A percentile compares a stretch with the other conserved stretches of the same genome.
Conservation (phyloP, 495 filamentous ascomycete genomes). For the Aspergillus campestris region DNA sequence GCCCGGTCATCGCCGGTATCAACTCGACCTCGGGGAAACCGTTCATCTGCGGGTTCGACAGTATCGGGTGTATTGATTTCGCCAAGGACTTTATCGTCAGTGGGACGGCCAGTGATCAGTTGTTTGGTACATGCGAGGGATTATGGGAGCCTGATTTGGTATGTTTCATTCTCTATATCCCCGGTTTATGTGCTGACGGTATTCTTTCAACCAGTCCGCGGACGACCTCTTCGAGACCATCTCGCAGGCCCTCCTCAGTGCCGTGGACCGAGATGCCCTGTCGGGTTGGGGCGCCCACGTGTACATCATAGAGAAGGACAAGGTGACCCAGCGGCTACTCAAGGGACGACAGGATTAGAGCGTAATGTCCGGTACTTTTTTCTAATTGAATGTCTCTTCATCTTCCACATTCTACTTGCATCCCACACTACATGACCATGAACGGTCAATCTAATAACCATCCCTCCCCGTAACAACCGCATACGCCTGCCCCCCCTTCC, state of each 20-base stretch:
- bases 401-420: no score
- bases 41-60: constrained; percentile 98
- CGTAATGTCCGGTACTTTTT: not conserved
- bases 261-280: constrained; percentile 90
- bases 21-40: constrained; percentile 86
- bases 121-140: constrained; percentile 97
- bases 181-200: not conserved
- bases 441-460: constrained; percentile 17
- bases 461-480: constrained; percentile 26
- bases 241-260: constrained; percentile 92
- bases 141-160: constrained; percentile 97
- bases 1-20: constrained; percentile 87
- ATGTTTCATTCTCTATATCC: constrained; percentile 25
- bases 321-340: constrained; percentile 94
- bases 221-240: constrained; percentile 98
- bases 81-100: constrained; percentile 98
- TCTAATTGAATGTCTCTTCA: constrained; percentile 20
- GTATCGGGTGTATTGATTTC: constrained; percentile 98
- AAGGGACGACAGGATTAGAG: constrained; percentile 75
- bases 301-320: constrained; percentile 99
- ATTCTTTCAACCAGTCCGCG: constrained; percentile 53
- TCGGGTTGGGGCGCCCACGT: constrained; percentile 98
- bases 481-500: constrained; percentile 32
- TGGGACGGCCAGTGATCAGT: constrained; percentile 90
- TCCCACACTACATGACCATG: no score